Percentiles rank a stretch among this genome's conserved stretches.
phyloP scores from a whole-genome alignment of 139 green algal species.

The Closterium sp. region DNA sequence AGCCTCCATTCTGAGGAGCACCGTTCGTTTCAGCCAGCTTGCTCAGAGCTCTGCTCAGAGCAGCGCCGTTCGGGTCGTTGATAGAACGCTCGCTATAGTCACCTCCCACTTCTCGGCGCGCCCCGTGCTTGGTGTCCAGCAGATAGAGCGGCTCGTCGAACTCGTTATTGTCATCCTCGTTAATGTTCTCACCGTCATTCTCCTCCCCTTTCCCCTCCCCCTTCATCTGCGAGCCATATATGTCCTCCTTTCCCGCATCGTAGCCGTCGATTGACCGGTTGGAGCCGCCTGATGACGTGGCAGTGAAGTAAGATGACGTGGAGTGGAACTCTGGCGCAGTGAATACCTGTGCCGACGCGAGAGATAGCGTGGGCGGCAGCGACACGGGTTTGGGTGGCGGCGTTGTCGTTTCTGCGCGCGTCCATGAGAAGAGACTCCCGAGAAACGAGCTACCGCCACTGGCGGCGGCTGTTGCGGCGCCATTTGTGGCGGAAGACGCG shows the following conservation, averaged over 20 bases:
- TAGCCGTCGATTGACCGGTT: neutral
- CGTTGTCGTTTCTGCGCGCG: neutral
- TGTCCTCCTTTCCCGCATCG: neutral
- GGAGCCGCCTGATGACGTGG: neutral
- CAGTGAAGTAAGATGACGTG: neutral
- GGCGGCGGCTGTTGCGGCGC: neutral
- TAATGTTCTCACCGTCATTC: neutral
- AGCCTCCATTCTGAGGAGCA: neutral
- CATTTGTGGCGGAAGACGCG: neutral
- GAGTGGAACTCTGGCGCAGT: neutral
- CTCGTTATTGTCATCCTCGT: neutral
- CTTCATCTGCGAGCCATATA: neutral
- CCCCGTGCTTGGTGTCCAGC: neutral
- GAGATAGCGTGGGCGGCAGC: neutral
- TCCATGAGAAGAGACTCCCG: neutral
- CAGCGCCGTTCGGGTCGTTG: neutral
- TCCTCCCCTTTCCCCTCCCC: neutral
- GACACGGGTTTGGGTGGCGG: neutral
- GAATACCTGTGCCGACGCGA: neutral
- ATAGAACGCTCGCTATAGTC: neutral
- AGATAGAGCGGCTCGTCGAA: neutral
- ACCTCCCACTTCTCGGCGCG: neutral
- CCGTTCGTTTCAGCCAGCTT: neutral
- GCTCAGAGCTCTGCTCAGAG: neutral
- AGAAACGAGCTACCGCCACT: neutral